These are phyloP conservation scores for Puccinia polysora DNA, from an alignment of 1,284 basidiomycete species.

Conservation along the genomic window DNA sequence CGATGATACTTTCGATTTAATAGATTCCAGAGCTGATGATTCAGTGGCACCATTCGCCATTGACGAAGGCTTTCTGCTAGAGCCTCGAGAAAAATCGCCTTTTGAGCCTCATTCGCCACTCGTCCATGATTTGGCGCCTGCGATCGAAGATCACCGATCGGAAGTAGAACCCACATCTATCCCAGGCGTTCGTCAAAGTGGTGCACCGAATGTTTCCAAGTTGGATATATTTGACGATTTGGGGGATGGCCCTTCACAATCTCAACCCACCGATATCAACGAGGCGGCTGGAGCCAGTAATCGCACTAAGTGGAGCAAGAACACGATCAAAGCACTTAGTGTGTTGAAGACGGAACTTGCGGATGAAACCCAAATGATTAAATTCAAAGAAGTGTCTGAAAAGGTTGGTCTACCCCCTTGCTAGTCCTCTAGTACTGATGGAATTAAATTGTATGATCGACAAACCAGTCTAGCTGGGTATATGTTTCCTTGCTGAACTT, in stretches of 20 bases:
- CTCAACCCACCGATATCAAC: conserved; percentile 4
- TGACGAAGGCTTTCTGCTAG: conserved; percentile 17
- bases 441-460: background rate
- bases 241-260: conserved; percentile 6
- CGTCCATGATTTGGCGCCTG: background rate
- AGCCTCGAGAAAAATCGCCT: background rate
- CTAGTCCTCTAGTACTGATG: background rate
- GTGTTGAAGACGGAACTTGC: conserved; percentile 25
- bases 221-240: conserved; percentile 33
- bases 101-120: background rate
- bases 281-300: conserved; percentile 4
- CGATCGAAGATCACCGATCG: conserved; percentile 1
- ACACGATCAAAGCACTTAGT: conserved; percentile 29
- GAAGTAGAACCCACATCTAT: conserved; percentile 2
- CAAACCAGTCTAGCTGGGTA: background rate
- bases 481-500: background rate
- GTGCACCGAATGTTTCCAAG: conserved; percentile 8
- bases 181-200: background rate
- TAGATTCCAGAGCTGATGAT: conserved; percentile 1
- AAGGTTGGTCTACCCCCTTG: conserved; percentile 5
- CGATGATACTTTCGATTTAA: conserved; percentile 24
- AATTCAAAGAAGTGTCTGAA: conserved; percentile 31
- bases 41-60: background rate
- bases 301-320: conserved; percentile 31
- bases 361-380: conserved; percentile 3